Percentiles rank a stretch among this genome's conserved stretches.
phyloP scores from a whole-genome alignment of 768 basidiomycete species.

The Rhodotorula diobovata region DNA sequence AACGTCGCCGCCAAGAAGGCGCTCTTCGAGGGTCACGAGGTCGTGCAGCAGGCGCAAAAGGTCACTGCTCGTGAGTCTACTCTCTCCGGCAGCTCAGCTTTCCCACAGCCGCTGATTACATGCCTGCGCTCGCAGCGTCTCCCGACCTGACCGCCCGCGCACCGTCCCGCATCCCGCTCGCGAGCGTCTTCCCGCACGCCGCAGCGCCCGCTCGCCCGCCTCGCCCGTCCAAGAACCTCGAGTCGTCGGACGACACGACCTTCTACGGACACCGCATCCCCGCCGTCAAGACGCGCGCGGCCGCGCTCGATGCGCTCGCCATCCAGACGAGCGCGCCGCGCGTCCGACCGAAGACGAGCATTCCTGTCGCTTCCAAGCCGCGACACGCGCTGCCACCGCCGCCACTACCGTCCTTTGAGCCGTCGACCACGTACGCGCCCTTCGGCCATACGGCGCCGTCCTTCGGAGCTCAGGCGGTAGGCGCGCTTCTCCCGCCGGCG shows the following conservation, averaged over 20 bases:
- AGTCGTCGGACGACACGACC: constrained; percentile 10
- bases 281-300: neutral
- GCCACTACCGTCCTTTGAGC: neutral
- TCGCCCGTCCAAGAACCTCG: neutral
- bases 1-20: constrained; percentile 17
- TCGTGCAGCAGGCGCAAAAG: constrained; percentile 6
- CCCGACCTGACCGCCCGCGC: neutral
- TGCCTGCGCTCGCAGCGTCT: neutral
- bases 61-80: neutral
- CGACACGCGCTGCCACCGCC: no score
- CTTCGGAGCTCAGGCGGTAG: neutral
- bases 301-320: neutral
- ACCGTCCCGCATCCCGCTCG: constrained; percentile 16
- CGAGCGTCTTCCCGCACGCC: constrained; percentile 6
- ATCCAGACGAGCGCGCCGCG: constrained; percentile 6
- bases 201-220: neutral
- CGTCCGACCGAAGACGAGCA: constrained; percentile 13
- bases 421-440: neutral
- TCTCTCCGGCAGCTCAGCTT: no score
- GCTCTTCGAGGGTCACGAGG: constrained; percentile 9
- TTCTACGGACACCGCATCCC: constrained; percentile 17
- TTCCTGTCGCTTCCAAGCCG: neutral
- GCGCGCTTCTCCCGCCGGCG: constrained; percentile 10
- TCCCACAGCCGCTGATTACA: neutral
- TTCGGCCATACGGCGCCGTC: no score